Base-by-base conservation (phyloP, 768 basidiomycete species). In the Mycena alexandri region DNA sequence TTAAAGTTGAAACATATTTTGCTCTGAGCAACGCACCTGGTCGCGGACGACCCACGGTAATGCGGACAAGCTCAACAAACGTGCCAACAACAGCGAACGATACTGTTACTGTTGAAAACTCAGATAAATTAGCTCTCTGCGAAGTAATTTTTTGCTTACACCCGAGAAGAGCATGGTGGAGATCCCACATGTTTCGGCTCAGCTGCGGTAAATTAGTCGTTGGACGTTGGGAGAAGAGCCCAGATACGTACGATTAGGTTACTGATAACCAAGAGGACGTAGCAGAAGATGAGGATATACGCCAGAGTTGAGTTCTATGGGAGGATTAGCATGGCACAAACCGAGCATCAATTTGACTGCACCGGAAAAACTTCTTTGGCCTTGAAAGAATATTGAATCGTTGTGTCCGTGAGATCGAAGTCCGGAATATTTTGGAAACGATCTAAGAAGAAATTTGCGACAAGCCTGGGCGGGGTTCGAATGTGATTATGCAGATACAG, bases 391-490 rank as follows among this genome's bases (percentile, higher is more conserved):
- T 58, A 68, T 44, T 75, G 74, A 6, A 75, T 73, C 19, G 65
- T 57, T 5, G 72, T 73, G 51, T 75, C 74, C 19, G 64, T 75
- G 21, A 75, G 67, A 50, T 68, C 66, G 42, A 72, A 73, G 22
- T 71, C 69, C 29, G 73, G 60, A 19, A 75, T 68, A 24, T 75
- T 71, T 53, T 75, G 74, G 19, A 73, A 74, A 13, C 58, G 65
- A 22, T 74, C 67, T 50, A 75, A 47, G 65, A 68, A 73, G 57
- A 75, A 73, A 48, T 73, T 68, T 61, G 71, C 64, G 47, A 75
- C 73, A 16, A 72, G 22, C 33, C 72, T 73, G 44, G 5, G 38
- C 29, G 12, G 25, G 46, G 17, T 47, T 43, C 11, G 13, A 53
- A 34, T 33, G n/a, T 42, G 44, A 6, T n/a, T n/a, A 42, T 1